These are phyloP conservation scores for Wickerhamomyces chaumierensis DNA, from an alignment of 805 yeast genomes.

Conservation along the genomic window DNA sequence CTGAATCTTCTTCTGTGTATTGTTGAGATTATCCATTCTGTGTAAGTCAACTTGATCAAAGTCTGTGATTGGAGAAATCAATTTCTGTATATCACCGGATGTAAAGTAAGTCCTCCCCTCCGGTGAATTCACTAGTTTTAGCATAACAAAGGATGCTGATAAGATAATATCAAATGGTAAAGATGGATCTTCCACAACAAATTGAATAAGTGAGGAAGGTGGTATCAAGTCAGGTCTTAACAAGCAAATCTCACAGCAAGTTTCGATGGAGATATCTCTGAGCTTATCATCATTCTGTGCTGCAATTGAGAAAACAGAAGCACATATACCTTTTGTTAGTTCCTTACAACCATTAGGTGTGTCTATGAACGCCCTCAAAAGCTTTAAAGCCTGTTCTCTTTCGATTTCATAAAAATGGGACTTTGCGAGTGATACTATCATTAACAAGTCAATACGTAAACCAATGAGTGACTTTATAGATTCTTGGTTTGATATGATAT, in stretches of 20 bases:
- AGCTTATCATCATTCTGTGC: constrained; percentile 44
- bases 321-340: constrained; percentile 51
- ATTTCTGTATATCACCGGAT: constrained; percentile 48
- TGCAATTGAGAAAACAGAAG: constrained; percentile 53
- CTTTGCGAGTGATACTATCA: constrained; percentile 54
- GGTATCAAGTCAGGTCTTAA: constrained; percentile 30
- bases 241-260: constrained; percentile 38
- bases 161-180: constrained; percentile 25
- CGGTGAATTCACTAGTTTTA: constrained; percentile 48
- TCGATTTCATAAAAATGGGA: constrained; percentile 46
- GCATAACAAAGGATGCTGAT: constrained; percentile 33
- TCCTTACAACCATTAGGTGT: constrained; percentile 40
- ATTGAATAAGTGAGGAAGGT: constrained; percentile 30
- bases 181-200: constrained; percentile 40
- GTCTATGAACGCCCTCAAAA: constrained; percentile 51
- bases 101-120: constrained; percentile 38
- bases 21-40: constrained; percentile 27
- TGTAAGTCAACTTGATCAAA: constrained; percentile 35
- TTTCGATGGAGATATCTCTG: constrained; percentile 38
- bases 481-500: constrained; percentile 42
- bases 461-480: constrained; percentile 43
- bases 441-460: constrained; percentile 47
- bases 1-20: background rate
- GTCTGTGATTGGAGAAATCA: constrained; percentile 67
- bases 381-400: constrained; percentile 65